Evolutionary conservation across 805 yeast species (phyloP).

Genomic region (Candida nonsorbophila): DNA sequence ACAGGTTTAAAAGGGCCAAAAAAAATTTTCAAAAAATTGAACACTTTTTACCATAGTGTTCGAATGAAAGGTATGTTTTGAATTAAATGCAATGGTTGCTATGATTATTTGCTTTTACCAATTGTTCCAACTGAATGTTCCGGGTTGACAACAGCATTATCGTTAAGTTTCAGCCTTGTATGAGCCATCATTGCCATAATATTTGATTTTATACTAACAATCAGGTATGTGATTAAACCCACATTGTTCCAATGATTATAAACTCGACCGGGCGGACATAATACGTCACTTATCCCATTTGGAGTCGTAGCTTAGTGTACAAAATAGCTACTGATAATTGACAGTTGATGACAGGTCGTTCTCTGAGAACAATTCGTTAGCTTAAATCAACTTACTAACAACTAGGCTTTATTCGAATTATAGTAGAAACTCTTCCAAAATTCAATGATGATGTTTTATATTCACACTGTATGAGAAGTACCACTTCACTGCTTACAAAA

Average conservation of each 20-base stretch:
- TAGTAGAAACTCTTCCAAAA: neutral
- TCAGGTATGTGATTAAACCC: conserved; percentile 10
- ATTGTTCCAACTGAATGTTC: conserved; percentile 48
- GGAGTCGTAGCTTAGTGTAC: conserved; percentile 47
- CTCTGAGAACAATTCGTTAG: conserved; percentile 19
- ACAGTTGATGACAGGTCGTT: conserved; percentile 45
- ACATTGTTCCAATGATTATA: conserved; percentile 31
- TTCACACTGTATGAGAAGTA: conserved; percentile 45
- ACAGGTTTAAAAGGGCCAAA: neutral
- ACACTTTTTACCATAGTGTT: neutral
- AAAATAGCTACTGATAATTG: conserved; percentile 32
- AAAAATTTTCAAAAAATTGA: neutral
- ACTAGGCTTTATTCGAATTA: neutral
- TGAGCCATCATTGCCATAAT: conserved; percentile 24
- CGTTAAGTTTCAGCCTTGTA: conserved; percentile 54
- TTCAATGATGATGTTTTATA: conserved; percentile 37
- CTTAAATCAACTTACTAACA: conserved; percentile 4
- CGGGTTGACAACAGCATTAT: conserved; percentile 45
- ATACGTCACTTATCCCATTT: conserved; percentile 29
- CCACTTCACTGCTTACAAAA: conserved; percentile 31
- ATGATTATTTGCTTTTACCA: conserved; percentile 48
- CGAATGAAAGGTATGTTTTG: conserved; percentile 20
- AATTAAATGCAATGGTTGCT: too few relatives aligned
- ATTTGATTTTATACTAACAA: conserved; percentile 12
- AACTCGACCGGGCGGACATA: conserved; percentile 52